These are phyloP conservation scores for Edaphochlamys debaryana DNA, from an alignment of 139 green algal genomes.

Conservation along the genomic window DNA sequence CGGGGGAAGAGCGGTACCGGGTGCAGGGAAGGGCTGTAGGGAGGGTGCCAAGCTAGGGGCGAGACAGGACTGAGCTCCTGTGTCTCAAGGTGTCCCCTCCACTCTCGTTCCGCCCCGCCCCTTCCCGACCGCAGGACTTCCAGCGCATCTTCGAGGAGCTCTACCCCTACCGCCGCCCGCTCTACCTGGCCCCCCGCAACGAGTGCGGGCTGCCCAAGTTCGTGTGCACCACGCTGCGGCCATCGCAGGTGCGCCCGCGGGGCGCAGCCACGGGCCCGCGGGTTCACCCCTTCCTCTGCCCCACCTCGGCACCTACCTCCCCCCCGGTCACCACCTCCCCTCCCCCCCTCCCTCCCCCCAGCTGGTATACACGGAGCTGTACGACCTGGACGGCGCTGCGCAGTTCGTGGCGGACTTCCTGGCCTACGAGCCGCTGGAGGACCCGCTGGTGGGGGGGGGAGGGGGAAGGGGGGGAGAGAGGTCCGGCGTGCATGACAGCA, in stretches of 20 bases:
- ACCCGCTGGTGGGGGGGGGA: slow-evolving; percentile 67
- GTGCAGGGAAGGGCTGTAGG: too few species aligned
- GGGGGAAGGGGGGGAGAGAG: not conserved
- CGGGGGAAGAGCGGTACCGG: too few species aligned
- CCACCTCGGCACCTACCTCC: too few species aligned
- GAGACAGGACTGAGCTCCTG: too few species aligned
- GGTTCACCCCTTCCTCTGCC: not conserved
- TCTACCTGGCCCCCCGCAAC: slow-evolving; percentile 80
- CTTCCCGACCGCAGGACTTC: slow-evolving; percentile 53
- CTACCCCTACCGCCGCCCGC: slow-evolving; percentile 77
- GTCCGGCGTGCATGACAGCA: too few species aligned
- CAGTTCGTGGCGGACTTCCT: slow-evolving; percentile 86
- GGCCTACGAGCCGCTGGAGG: slow-evolving; percentile 81
- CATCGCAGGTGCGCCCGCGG: slow-evolving; percentile 45
- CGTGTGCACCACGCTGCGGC: slow-evolving; percentile 83
- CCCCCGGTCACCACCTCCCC: too few species aligned
- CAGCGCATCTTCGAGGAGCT: slow-evolving; percentile 75
- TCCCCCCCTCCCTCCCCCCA: not conserved
- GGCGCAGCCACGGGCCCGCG: not conserved
- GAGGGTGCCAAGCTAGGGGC: too few species aligned
- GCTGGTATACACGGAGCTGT: slow-evolving; percentile 55
- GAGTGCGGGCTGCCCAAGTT: slow-evolving; percentile 87
- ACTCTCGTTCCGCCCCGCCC: too few species aligned
- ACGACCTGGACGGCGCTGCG: slow-evolving; percentile 74
- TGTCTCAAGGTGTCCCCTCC: too few species aligned